Percentiles rank a stretch among this genome's conserved stretches.
These are phyloP conservation scores for Coprinellus aureogranulatus DNA, from an alignment of 768 basidiomycete species.

Conservation along the genomic window DNA sequence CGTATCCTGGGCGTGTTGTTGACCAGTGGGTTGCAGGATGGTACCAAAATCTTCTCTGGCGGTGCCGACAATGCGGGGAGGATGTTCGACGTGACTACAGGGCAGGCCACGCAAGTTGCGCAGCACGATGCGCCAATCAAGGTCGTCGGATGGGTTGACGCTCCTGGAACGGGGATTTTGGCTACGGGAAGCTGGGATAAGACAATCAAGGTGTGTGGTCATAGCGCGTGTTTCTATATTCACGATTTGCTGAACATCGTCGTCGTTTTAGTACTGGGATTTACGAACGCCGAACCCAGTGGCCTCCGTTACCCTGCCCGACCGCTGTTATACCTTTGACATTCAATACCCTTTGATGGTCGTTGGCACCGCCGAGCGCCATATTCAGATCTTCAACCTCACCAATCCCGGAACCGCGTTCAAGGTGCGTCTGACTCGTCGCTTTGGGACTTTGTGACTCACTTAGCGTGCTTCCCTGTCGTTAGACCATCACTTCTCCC, in stretches of 20 bases:
- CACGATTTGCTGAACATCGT: not conserved
- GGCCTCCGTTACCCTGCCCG: constrained; percentile 78
- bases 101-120: constrained; percentile 78
- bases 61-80: constrained; percentile 96
- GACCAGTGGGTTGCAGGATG: constrained; percentile 56
- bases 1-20: constrained; percentile 1
- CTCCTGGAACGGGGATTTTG: constrained; percentile 69
- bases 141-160: constrained; percentile 78
- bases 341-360: constrained; percentile 81
- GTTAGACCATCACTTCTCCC: constrained; percentile 81
- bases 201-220: constrained; percentile 73
- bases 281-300: constrained; percentile 73
- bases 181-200: constrained; percentile 99
- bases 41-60: constrained; percentile 86
- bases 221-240: not conserved
- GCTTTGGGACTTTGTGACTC: not conserved
- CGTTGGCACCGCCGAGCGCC: constrained; percentile 89
- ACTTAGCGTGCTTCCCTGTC: not conserved
- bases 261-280: constrained; percentile 80
- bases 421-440: constrained; percentile 50
- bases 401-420: constrained; percentile 75
- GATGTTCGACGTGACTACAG: constrained; percentile 86
- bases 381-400: constrained; percentile 87
- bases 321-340: constrained; percentile 87
- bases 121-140: constrained; percentile 89